Conservation (phyloP, 2,329 filamentous ascomycete genomes). For the Chaetomium olivaceum region DNA sequence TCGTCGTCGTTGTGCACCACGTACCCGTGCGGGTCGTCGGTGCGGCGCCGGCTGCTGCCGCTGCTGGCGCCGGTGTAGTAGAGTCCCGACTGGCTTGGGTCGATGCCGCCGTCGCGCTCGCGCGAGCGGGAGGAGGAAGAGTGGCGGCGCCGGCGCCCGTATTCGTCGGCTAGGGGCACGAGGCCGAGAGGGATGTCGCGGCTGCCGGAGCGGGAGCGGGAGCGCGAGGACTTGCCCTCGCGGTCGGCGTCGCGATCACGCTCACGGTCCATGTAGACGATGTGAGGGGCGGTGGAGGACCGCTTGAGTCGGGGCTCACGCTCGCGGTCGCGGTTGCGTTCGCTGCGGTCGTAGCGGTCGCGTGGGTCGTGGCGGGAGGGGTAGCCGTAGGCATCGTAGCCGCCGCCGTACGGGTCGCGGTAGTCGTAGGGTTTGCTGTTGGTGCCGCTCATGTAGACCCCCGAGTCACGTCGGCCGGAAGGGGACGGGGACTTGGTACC, state of each 20-base stretch:
- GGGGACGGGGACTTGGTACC: constrained; percentile 34
- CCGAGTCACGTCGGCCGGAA: constrained; percentile 28
- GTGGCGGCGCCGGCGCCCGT: constrained; percentile 20
- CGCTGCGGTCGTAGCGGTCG: constrained; percentile 20
- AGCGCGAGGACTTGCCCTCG: constrained; percentile 17
- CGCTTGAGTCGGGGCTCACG: constrained; percentile 33
- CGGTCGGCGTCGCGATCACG: constrained; percentile 21
- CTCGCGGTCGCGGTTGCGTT: constrained; percentile 15
- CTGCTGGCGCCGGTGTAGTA: constrained; percentile 10
- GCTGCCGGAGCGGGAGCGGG: constrained; percentile 25
- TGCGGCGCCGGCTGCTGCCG: constrained; percentile 13
- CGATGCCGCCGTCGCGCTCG: constrained; percentile 2
- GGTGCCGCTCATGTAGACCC: constrained; percentile 34
- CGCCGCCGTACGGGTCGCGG: constrained; percentile 18
- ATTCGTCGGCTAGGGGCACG: constrained; percentile 27
- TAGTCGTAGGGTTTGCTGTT: constrained; percentile 26
- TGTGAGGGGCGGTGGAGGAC: constrained; percentile 33
- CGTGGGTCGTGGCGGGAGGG: constrained; percentile 22
- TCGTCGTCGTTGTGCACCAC: constrained; percentile 20
- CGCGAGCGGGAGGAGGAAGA: constrained; percentile 9
- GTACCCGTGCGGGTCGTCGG: constrained; percentile 19
- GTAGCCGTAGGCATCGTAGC: constrained; percentile 23
- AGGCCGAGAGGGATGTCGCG: constrained; percentile 27
- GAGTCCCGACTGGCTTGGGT: constrained; percentile 12
- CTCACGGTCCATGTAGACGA: constrained; percentile 31